These are phyloP conservation scores for Phytophthora rubi DNA, from an alignment of 352 stramenopile genomes.

Conservation along the genomic window DNA sequence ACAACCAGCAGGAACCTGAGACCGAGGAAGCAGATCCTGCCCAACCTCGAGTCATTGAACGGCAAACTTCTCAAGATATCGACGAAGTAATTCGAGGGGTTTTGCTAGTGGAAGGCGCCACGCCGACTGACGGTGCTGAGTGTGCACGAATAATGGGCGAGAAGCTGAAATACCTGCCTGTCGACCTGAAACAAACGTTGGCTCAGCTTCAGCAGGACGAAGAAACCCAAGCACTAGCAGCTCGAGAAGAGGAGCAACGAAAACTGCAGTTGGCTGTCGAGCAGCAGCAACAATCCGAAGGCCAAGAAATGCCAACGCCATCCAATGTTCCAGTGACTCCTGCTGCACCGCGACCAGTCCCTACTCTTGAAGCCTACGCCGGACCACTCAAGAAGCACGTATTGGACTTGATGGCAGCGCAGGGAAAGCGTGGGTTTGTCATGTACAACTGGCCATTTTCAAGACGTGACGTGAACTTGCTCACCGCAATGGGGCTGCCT, in stretches of 20 bases:
- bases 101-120: conserved; percentile 51
- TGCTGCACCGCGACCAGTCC: conserved; percentile 10
- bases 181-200: conserved; percentile 49
- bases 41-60: conserved; percentile 24
- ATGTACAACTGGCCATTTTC: conserved; percentile 69
- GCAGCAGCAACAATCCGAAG: conserved; percentile 20
- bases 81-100: conserved; percentile 60
- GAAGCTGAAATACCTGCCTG: conserved; percentile 52
- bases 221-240: conserved; percentile 17
- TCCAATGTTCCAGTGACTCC: neutral
- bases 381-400: conserved; percentile 23
- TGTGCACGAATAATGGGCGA: conserved; percentile 46
- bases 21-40: conserved; percentile 13
- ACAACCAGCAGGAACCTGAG: conserved; percentile 15
- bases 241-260: conserved; percentile 23
- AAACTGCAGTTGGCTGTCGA: conserved; percentile 11
- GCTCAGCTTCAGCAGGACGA: conserved; percentile 28
- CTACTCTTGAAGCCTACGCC: conserved; percentile 27
- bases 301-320: conserved; percentile 10
- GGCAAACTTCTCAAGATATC: conserved; percentile 35
- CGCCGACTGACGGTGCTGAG: conserved; percentile 38
- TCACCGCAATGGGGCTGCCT: conserved; percentile 53
- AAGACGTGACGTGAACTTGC: conserved; percentile 43
- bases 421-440: conserved; percentile 47
- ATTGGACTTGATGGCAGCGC: conserved; percentile 16